A percentile compares a stretch with the other conserved stretches of the same genome.
These are phyloP conservation scores for Nitzschia inconspicua DNA, from an alignment of 108 stramenopile species.

Conservation along the genomic window DNA sequence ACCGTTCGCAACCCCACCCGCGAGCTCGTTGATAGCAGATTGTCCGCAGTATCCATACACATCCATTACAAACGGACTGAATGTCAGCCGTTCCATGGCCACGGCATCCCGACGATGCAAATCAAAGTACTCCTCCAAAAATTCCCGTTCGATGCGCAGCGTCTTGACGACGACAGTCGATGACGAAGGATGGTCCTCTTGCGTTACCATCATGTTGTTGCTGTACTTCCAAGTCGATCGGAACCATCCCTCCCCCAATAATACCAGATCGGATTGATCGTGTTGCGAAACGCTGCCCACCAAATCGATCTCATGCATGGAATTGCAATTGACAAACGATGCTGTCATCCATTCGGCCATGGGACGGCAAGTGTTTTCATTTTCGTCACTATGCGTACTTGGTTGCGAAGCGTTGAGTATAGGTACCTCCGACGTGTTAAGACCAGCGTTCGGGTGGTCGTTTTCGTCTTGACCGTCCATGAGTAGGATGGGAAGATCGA, in stretches of 20 bases:
- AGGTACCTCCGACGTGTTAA: too few species aligned
- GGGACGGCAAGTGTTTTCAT: conserved; percentile 38
- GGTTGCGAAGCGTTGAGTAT: too few species aligned
- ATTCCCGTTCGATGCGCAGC: conserved; percentile 77
- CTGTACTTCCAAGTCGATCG: conserved; percentile 69
- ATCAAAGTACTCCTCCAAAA: conserved; percentile 77
- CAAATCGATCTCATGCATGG: conserved; percentile 60
- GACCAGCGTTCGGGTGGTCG: too few species aligned
- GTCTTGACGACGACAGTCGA: conserved; percentile 68
- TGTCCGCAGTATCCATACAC: conserved; percentile 87
- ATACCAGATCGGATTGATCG: conserved; percentile 28
- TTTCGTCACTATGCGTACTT: too few species aligned
- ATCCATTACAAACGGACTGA: conserved; percentile 70
- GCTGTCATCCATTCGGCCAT: conserved; percentile 64
- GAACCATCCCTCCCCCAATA: conserved; percentile 83
- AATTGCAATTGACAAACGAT: conserved; percentile 69
- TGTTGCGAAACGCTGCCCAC: conserved; percentile 11
- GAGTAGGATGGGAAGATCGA: too few species aligned
- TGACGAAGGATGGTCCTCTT: background rate
- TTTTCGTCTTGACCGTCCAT: too few species aligned
- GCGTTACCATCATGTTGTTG: background rate
- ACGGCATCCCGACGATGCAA: conserved; percentile 82
- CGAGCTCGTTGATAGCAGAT: conserved; percentile 81
- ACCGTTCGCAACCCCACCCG: conserved; percentile 49
- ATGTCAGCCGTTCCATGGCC: conserved; percentile 83